Evolutionary conservation across 2,329 filamentous ascomycete species (phyloP), one percentile per base, ranked within the genome.

Genomic region (Zasmidium citrigriseum): DNA sequence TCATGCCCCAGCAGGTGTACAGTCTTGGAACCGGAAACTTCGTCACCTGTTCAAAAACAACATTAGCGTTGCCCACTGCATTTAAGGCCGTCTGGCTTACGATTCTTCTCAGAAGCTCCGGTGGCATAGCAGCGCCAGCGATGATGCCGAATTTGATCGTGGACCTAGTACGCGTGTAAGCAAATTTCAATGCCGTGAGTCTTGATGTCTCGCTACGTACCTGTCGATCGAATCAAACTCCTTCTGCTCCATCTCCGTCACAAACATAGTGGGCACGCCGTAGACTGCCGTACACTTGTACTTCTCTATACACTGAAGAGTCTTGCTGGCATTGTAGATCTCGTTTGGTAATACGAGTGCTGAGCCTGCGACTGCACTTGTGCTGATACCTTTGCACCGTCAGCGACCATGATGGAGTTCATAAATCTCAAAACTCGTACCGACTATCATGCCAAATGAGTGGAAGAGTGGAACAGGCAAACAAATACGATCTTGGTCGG

Each of bases 391-490:
- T 56, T 12, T 23, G 22, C 11, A 24, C 16, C 7, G 25, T 51
- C 21, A 51, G 34, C 22, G 18, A 16, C 18, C 24, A 70, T 92
- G 88, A 0, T 21, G 14, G 5, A 38, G 88, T 90, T 52, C 91
- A 74, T 44, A 85, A 14, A 16, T 25, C 5, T 27, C 5, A 4
- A 16, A 21, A 27, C n/a, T 88, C 86, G 18, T 51, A 46, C 64
- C 66, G n/a, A 68, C 64, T 27, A 93, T 89, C 18, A 93, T 83
- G 2, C 90, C 90, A 70, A 93, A 93, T 77, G 89, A 93, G 77
- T 95, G 91, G 79, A 95, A 95, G 1, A 95, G 81, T 0, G 91
- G 91, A 0, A 90, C 90, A 2, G 90, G 90, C 70, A 90, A 93
- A 78, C 90, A 93, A 12, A 96, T 80, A 12, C 87, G 78, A 69